A percentile compares a stretch with the other conserved stretches of the same genome.
phyloP scores from a whole-genome alignment of 352 stramenopile genomes.

The Globisporangium acanthophoron region DNA sequence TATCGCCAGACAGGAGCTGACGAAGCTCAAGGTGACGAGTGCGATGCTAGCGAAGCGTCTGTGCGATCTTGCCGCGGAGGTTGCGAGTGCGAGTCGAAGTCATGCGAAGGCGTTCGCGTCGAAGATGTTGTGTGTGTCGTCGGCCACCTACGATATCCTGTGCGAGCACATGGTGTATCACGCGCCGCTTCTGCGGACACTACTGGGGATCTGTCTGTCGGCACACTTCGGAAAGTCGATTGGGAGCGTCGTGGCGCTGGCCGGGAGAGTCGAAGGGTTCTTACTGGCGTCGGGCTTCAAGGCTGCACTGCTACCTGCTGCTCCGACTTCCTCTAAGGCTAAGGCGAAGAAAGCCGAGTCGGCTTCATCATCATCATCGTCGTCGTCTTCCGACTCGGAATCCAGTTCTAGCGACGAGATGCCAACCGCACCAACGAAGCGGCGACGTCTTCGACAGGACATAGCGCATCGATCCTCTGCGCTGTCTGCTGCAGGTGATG shows the following conservation, averaged over 20 bases:
- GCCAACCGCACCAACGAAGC: constrained; percentile 7
- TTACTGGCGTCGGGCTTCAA: constrained; percentile 36
- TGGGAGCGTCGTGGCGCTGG: constrained; percentile 21
- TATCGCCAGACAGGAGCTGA: constrained; percentile 24
- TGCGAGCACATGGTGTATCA: constrained; percentile 70
- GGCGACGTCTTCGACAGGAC: constrained; percentile 12
- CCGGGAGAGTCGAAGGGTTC: constrained; percentile 32
- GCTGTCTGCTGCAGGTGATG: neutral
- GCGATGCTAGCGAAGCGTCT: constrained; percentile 37
- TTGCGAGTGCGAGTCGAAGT: neutral
- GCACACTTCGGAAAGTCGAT: constrained; percentile 16
- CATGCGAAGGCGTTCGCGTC: neutral
- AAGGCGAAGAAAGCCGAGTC: neutral
- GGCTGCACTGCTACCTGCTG: neutral
- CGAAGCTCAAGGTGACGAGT: constrained; percentile 37
- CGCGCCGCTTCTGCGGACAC: constrained; percentile 37
- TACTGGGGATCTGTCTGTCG: constrained; percentile 40
- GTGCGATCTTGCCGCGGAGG: constrained; percentile 17
- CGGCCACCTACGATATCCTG: constrained; percentile 36
- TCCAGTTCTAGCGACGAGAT: neutral
- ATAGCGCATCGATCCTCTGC: neutral
- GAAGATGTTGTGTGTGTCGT: constrained; percentile 12
- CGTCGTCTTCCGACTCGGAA: neutral
- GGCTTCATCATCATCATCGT: neutral
- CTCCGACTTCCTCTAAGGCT: neutral